Evolutionary conservation across 805 yeast genomes (phyloP).

Genomic region (Yarrowia deformans): DNA sequence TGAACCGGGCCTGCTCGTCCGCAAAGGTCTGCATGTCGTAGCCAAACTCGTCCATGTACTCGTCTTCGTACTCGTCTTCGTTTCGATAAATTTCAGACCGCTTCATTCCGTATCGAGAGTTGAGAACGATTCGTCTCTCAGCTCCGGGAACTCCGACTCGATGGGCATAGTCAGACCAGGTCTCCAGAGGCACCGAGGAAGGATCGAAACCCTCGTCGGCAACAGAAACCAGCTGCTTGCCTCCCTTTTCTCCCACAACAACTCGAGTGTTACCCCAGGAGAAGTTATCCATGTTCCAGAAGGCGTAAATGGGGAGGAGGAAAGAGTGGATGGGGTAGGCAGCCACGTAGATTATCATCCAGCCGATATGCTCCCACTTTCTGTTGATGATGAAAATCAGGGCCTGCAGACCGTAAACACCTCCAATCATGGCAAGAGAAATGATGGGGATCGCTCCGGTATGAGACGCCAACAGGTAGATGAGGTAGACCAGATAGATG

Average conservation of each 20-base stretch:
- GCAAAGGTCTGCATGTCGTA: slow-evolving; percentile 47
- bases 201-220: slow-evolving; percentile 52
- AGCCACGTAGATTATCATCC: slow-evolving; percentile 63
- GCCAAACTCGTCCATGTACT: slow-evolving; percentile 42
- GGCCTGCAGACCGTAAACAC: slow-evolving; percentile 68
- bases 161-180: slow-evolving; percentile 52
- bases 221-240: slow-evolving; percentile 54
- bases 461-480: slow-evolving; percentile 58
- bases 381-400: slow-evolving; percentile 58
- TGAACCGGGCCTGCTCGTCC: slow-evolving; percentile 40
- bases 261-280: slow-evolving; percentile 71
- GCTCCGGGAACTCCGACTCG: slow-evolving; percentile 52
- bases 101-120: slow-evolving; percentile 49
- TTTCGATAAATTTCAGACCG: slow-evolving; percentile 44
- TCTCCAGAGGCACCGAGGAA: slow-evolving; percentile 50
- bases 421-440: slow-evolving; percentile 63
- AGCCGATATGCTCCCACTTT: slow-evolving; percentile 58
- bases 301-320: slow-evolving; percentile 64
- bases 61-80: slow-evolving; percentile 38
- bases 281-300: slow-evolving; percentile 71
- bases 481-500: slow-evolving; percentile 60
- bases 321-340: slow-evolving; percentile 71
- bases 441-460: slow-evolving; percentile 60
- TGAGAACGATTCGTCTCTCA: slow-evolving; percentile 50
- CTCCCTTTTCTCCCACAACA: slow-evolving; percentile 62